Evolutionary conservation across 176 grass and related monocot genomes (phyloP).

Genomic region (Triticum timopheevii): DNA sequence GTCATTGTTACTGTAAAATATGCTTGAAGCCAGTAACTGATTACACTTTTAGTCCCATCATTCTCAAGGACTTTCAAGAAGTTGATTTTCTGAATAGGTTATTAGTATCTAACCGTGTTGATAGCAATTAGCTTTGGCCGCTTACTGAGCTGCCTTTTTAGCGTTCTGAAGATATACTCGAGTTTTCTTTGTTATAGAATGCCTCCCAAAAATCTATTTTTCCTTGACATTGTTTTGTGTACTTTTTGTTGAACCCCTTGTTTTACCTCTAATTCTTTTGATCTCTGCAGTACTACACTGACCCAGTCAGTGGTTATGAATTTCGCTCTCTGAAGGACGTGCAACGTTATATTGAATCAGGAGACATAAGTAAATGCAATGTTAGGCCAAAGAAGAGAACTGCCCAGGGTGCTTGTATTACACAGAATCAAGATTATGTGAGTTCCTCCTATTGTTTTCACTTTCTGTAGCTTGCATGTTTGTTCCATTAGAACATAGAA

Average conservation of each 20-base stretch:
- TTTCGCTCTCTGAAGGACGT: conserved; percentile 75
- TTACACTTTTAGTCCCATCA: background rate
- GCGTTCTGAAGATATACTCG: background rate
- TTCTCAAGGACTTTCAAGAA: background rate
- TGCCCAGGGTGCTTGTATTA: conserved; percentile 10
- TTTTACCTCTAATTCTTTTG: conserved; percentile 24
- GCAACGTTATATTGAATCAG: conserved; percentile 54
- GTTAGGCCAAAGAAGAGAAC: conserved; percentile 53
- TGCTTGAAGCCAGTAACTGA: background rate
- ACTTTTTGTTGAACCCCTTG: conserved; percentile 1
- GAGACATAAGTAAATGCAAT: conserved; percentile 48
- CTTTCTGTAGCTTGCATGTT: background rate
- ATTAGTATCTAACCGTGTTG: background rate
- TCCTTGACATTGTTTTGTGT: conserved; percentile 29
- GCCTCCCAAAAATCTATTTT: background rate
- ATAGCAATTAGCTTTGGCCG: background rate
- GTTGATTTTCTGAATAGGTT: conserved; percentile 1
- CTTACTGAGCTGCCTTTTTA: background rate
- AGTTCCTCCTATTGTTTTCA: conserved; percentile 36
- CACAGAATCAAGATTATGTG: conserved; percentile 49
- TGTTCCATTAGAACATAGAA: conserved; percentile 10
- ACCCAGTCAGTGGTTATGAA: conserved; percentile 73
- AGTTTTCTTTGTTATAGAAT: conserved; percentile 15
- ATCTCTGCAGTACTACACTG: conserved; percentile 64
- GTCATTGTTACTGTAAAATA: background rate